A percentile compares a stretch with the other conserved stretches of the same genome.
phyloP scores from a whole-genome alignment of 2,329 filamentous ascomycete species.

The Botryotinia globosa region DNA sequence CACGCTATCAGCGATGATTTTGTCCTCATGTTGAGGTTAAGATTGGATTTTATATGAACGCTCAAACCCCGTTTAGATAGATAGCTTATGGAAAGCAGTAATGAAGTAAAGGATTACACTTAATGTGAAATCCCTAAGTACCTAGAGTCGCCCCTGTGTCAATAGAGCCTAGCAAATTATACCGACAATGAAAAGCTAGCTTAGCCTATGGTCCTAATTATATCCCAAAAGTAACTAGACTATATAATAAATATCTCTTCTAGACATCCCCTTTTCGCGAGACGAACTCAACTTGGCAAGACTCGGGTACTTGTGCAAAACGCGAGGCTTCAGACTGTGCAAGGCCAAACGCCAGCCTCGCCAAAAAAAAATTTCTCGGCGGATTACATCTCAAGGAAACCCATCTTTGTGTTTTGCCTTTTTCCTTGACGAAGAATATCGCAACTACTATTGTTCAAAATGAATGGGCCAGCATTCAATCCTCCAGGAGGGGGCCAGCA shows the following conservation, averaged over 20 bases:
- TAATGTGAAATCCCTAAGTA: neutral
- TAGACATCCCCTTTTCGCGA: neutral
- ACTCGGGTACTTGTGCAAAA: neutral
- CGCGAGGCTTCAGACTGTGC: constrained; percentile 1
- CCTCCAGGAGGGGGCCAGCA: constrained; percentile 21
- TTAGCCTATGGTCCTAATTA: neutral
- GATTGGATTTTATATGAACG: neutral
- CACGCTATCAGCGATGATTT: neutral
- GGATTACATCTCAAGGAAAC: neutral
- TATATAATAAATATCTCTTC: neutral
- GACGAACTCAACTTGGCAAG: neutral
- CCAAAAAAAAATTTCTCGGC: constrained; percentile 19
- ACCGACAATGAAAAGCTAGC: neutral
- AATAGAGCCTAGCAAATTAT: neutral
- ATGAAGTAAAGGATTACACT: neutral
- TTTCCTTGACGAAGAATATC: neutral
- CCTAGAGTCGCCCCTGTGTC: neutral
- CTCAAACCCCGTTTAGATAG: neutral
- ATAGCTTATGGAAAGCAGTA: neutral
- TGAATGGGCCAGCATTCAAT: constrained; percentile 34
- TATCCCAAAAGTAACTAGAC: neutral
- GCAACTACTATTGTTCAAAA: constrained; percentile 19
- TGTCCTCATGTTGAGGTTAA: neutral
- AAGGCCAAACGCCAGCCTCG: constrained; percentile 19
- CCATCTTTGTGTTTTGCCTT: neutral